phyloP scores from a whole-genome alignment of 73 alveolate genomes.

The Loxodes magnus region DNA sequence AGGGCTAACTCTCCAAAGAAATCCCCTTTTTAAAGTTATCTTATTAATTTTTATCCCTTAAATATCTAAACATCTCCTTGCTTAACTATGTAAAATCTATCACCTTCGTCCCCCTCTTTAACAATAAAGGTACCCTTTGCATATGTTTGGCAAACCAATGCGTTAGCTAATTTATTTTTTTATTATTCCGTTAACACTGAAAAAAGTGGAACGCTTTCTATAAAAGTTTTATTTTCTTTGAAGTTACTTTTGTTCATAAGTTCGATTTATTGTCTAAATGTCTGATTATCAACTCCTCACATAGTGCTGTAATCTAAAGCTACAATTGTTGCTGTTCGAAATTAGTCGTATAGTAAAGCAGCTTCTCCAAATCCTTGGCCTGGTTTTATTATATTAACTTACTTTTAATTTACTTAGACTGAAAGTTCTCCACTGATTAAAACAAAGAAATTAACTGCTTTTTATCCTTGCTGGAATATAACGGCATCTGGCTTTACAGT shows the following conservation, averaged over 20 bases:
- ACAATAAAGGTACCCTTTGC: constrained; percentile 34
- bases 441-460: not conserved
- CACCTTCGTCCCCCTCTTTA: constrained; percentile 49
- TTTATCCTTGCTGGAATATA: not conserved
- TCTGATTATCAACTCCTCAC: not conserved
- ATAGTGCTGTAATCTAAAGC: not conserved
- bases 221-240: not conserved
- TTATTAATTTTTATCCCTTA: constrained; percentile 17
- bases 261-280: not conserved
- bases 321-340: constrained; percentile 4
- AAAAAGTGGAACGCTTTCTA: not conserved
- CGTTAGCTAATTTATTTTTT: not conserved
- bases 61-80: constrained; percentile 23
- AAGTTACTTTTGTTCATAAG: not conserved
- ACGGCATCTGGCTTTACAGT: not conserved
- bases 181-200: not conserved
- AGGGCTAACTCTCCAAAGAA: constrained; percentile 49
- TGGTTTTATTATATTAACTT: not conserved
- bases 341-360: not conserved
- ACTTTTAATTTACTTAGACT: not conserved
- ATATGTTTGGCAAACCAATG: not conserved
- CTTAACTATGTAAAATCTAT: constrained; percentile 28
- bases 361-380: not conserved
- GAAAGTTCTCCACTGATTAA: not conserved
- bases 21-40: constrained; percentile 32